Percentiles rank a stretch among this genome's conserved stretches.
phyloP scores from a whole-genome alignment of 2,329 filamentous ascomycete species.

The Plectosphaerella sp. region DNA sequence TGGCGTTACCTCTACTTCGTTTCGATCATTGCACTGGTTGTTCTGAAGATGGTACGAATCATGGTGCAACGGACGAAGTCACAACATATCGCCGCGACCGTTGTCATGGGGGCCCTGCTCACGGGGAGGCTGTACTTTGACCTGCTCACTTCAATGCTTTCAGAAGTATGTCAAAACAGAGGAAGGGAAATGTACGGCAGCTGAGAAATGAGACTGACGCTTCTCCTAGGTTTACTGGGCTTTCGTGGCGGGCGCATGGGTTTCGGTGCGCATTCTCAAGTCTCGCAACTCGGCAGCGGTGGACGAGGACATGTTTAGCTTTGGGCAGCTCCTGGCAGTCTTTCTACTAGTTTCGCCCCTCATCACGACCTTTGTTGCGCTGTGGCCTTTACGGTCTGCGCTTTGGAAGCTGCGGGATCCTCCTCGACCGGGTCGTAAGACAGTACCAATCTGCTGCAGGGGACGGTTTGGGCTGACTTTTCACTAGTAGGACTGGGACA shows the following conservation, averaged over 20 bases:
- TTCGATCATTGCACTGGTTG: too few species aligned
- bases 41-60: too few species aligned
- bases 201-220: too few species aligned
- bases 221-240: neutral
- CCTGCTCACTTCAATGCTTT: neutral
- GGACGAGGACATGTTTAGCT: neutral
- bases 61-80: too few species aligned
- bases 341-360: neutral
- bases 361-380: neutral
- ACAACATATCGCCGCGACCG: too few species aligned
- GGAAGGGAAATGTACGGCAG: too few species aligned
- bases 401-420: neutral
- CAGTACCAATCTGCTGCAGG: too few species aligned
- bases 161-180: neutral
- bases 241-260: neutral
- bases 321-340: neutral
- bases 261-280: neutral
- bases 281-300: neutral
- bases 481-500: neutral
- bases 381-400: neutral
- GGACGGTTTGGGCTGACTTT: too few species aligned
- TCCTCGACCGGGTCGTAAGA: neutral
- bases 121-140: neutral
- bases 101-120: neutral
- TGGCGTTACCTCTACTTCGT: too few species aligned